Evolutionary conservation across 2,329 filamentous ascomycete genomes (phyloP).

Genomic region (Aspergillus fumigatus): DNA sequence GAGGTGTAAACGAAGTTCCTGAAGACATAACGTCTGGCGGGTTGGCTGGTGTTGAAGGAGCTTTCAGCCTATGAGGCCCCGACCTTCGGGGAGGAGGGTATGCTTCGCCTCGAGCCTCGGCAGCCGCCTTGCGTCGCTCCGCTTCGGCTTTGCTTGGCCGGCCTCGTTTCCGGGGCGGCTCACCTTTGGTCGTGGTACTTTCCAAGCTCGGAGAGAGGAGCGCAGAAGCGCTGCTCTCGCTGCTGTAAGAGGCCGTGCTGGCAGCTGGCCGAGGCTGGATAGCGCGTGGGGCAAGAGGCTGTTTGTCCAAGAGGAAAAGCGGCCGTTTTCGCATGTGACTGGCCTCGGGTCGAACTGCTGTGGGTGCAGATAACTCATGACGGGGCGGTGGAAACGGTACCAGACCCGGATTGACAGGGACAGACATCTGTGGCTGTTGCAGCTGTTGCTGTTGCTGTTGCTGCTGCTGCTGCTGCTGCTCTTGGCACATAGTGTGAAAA

Average conservation of each 20-base stretch:
- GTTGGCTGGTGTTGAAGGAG: slow-evolving; percentile 27
- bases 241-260: slow-evolving; percentile 29
- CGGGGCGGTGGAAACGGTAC: slow-evolving; percentile 16
- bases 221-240: slow-evolving; percentile 30
- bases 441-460: slow-evolving; percentile 1
- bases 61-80: slow-evolving; percentile 23
- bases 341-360: slow-evolving; percentile 22
- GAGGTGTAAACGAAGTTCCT: slow-evolving; percentile 16
- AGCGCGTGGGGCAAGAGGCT: slow-evolving; percentile 27
- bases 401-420: slow-evolving; percentile 13
- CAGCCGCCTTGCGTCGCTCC: slow-evolving; percentile 34
- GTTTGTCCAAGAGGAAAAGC: slow-evolving; percentile 27
- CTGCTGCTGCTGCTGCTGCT: slow-evolving; percentile 13
- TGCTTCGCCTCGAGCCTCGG: slow-evolving; percentile 36
- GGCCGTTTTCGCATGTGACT: slow-evolving; percentile 29
- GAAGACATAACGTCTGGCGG: slow-evolving; percentile 22
- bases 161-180: slow-evolving; percentile 40
- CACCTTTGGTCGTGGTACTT: slow-evolving; percentile 17
- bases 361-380: slow-evolving; percentile 17
- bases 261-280: slow-evolving; percentile 39
- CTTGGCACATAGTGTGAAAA: slow-evolving; percentile 31
- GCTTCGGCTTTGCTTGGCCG: slow-evolving; percentile 40
- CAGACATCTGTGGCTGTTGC: background rate
- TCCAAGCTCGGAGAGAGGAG: slow-evolving; percentile 34
- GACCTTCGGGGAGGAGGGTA: slow-evolving; percentile 33